A percentile compares a stretch with the other conserved stretches of the same genome.
These are phyloP conservation scores for Pseudonectria buxi DNA, from an alignment of 2,329 filamentous ascomycete genomes.

Conservation along the genomic window DNA sequence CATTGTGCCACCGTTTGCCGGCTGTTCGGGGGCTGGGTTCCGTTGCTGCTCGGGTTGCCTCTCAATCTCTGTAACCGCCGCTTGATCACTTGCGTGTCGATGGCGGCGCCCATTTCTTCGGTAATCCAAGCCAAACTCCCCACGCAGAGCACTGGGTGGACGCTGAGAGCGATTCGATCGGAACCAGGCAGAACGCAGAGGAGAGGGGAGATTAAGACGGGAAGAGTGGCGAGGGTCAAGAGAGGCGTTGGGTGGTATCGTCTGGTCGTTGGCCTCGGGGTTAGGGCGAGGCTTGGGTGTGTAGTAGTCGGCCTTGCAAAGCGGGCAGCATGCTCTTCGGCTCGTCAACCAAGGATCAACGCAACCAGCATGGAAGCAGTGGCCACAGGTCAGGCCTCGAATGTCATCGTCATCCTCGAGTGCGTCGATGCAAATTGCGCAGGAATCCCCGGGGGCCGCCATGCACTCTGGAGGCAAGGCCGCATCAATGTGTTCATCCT, in stretches of 20 bases:
- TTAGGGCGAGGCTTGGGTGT: conserved; percentile 76
- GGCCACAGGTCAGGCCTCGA: conserved; percentile 89
- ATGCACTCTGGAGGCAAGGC: conserved; percentile 76
- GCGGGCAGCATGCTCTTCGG: conserved; percentile 86
- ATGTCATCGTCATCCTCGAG: conserved; percentile 95
- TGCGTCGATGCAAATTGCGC: conserved; percentile 91
- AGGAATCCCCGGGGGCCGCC: conserved; percentile 79
- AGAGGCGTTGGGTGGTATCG: conserved; percentile 15
- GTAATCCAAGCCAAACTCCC: background rate
- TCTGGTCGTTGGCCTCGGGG: conserved; percentile 33
- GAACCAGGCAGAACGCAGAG: conserved; percentile 35
- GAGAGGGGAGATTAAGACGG: conserved; percentile 42
- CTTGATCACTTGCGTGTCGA: conserved; percentile 5
- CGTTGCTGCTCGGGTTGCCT: conserved; percentile 6
- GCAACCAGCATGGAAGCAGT: conserved; percentile 94
- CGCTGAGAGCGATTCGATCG: conserved; percentile 10
- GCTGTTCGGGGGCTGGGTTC: conserved; percentile 1
- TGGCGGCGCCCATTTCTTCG: conserved; percentile 3
- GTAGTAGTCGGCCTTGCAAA: conserved; percentile 98
- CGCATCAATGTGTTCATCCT: conserved; percentile 75
- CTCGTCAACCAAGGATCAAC: conserved; percentile 96
- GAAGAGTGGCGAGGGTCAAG: conserved; percentile 33
- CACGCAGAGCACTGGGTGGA: too few species aligned
- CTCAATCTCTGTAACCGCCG: background rate
- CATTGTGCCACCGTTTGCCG: conserved; percentile 18